phyloP scores from a whole-genome alignment of 2,329 filamentous ascomycete species.

The Paradendryphiella salina region DNA sequence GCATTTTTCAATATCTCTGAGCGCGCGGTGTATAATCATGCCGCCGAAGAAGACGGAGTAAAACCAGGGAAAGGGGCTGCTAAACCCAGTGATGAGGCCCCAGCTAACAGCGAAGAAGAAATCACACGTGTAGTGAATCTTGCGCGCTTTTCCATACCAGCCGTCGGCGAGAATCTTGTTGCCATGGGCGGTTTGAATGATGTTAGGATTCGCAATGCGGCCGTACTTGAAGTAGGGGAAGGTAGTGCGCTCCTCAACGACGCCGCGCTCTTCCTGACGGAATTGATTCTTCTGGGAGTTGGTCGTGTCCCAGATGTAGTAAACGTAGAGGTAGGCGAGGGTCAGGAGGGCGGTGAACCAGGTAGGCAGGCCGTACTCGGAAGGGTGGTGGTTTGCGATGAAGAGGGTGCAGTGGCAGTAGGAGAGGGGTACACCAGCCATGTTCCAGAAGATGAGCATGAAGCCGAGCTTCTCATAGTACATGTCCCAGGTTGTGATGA shows the following conservation, averaged over 20 bases:
- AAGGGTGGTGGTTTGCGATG: conserved; percentile 79
- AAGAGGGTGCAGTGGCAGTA: conserved; percentile 95
- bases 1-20: conserved; percentile 75
- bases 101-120: conserved; percentile 75
- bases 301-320: conserved; percentile 90
- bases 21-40: conserved; percentile 80
- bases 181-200: conserved; percentile 71
- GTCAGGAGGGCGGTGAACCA: conserved; percentile 68
- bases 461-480: conserved; percentile 97
- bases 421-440: conserved; percentile 84
- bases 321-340: conserved; percentile 74
- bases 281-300: conserved; percentile 95
- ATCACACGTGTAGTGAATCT: conserved; percentile 81
- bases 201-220: conserved; percentile 76
- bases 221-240: conserved; percentile 94
- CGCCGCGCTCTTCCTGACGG: conserved; percentile 76
- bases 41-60: conserved; percentile 78
- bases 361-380: conserved; percentile 75
- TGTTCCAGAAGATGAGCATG: conserved; percentile 98
- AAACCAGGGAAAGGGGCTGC: conserved; percentile 85
- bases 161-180: conserved; percentile 81
- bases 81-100: conserved; percentile 81
- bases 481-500: conserved; percentile 92
- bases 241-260: conserved; percentile 68
- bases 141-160: conserved; percentile 75